Percentiles rank a stretch among this genome's conserved stretches.
These are phyloP conservation scores for Aspergillus clavatus DNA, from an alignment of 2,329 filamentous ascomycete genomes.

Conservation along the genomic window DNA sequence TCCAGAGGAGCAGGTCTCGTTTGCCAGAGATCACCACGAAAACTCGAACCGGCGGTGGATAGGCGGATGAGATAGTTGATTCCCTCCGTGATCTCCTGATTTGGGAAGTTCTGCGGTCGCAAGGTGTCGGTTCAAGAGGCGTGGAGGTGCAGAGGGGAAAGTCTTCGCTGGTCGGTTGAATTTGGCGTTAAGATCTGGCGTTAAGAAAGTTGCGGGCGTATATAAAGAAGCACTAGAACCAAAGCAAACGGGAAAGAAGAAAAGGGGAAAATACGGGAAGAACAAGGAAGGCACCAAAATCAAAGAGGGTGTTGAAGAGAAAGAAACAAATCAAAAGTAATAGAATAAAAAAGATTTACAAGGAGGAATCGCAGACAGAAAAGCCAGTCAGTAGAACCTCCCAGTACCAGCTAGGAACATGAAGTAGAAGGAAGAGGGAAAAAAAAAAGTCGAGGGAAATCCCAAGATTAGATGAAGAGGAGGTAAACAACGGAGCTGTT, in stretches of 20 bases:
- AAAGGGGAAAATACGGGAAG: slow-evolving; percentile 6
- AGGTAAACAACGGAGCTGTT: slow-evolving; percentile 12
- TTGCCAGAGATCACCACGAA: slow-evolving; percentile 8
- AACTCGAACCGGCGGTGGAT: not conserved
- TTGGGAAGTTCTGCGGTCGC: not conserved
- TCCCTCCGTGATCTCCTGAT: not conserved
- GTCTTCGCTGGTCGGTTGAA: slow-evolving; percentile 15
- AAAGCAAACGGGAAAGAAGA: slow-evolving; percentile 2
- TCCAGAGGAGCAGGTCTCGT: slow-evolving; percentile 16
- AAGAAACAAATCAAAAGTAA: no score
- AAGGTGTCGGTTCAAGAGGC: not conserved
- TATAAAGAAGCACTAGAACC: slow-evolving; percentile 6
- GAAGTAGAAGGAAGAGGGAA: slow-evolving; percentile 12
- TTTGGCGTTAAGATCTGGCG: slow-evolving; percentile 19
- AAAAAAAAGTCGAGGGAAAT: slow-evolving; percentile 5
- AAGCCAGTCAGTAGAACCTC: not conserved
- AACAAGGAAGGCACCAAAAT: slow-evolving; percentile 1
- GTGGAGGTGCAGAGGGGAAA: slow-evolving; percentile 11
- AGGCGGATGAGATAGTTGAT: not conserved
- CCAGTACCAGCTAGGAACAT: slow-evolving; percentile 4
- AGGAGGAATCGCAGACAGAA: not conserved
- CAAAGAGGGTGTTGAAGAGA: not conserved
- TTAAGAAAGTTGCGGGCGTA: slow-evolving; percentile 17
- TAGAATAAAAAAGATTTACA: not conserved
- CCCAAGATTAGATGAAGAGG: slow-evolving; percentile 11